phyloP scores from a whole-genome alignment of 1,284 basidiomycete genomes.

The Porodaedalea pini region DNA sequence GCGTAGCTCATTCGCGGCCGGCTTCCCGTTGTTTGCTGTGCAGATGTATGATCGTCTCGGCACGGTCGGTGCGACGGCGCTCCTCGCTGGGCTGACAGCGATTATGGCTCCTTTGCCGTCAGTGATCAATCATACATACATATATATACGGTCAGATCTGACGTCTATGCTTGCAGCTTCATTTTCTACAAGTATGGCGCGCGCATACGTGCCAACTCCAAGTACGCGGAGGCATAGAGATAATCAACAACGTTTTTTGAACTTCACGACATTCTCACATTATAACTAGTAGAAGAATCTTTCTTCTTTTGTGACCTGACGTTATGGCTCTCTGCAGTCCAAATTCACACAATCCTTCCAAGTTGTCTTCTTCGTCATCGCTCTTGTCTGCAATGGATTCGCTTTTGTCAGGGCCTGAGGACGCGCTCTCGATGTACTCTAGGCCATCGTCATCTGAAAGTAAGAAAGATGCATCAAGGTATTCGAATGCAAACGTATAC shows the following conservation, averaged over 20 bases:
- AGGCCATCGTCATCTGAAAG: not conserved
- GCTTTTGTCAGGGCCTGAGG: not conserved
- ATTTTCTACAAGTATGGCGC: slow-evolving; percentile 40
- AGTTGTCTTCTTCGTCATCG: slow-evolving; percentile 34
- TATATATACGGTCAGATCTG: too few species aligned
- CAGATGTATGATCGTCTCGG: slow-evolving; percentile 56
- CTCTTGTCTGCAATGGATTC: not conserved
- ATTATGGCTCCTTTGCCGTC: slow-evolving; percentile 66
- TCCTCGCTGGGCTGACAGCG: slow-evolving; percentile 70
- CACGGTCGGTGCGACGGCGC: slow-evolving; percentile 69
- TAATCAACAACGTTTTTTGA: not conserved
- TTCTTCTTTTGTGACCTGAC: too few species aligned
- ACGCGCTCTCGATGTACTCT: not conserved
- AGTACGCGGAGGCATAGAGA: slow-evolving; percentile 29
- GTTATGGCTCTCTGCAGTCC: too few species aligned
- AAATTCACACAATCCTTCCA: too few species aligned
- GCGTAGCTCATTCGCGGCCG: slow-evolving; percentile 64
- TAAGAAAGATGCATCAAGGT: too few species aligned
- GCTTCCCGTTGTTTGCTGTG: slow-evolving; percentile 67
- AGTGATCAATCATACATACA: slow-evolving; percentile 31
- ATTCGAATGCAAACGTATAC: too few species aligned
- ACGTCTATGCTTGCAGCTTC: slow-evolving; percentile 29
- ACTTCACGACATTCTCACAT: too few species aligned
- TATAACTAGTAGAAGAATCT: too few species aligned
- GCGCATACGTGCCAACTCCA: slow-evolving; percentile 37